A percentile compares a stretch with the other conserved stretches of the same genome.
phyloP scores from a whole-genome alignment of 768 basidiomycete species.

The Xerocomellus dryophilus region DNA sequence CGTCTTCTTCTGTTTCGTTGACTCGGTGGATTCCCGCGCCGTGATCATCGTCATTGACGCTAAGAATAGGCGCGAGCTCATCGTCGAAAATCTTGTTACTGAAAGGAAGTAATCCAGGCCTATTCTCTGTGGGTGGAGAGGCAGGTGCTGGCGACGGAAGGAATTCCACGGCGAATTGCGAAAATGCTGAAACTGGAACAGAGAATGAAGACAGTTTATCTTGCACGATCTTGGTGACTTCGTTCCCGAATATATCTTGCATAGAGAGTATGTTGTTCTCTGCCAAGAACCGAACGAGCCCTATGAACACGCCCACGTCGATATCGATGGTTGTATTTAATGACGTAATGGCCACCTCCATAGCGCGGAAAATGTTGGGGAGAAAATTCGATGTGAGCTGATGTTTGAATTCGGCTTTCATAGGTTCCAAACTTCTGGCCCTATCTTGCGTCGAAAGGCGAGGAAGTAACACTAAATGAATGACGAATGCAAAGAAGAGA shows the following conservation, averaged over 20 bases:
- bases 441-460: constrained; percentile 39
- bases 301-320: constrained; percentile 51
- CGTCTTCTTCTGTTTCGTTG: constrained; percentile 13
- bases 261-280: constrained; percentile 19
- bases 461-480: constrained; percentile 40
- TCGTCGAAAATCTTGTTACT: constrained; percentile 42
- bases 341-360: constrained; percentile 26
- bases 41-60: constrained; percentile 2
- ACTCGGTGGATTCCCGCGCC: constrained; percentile 3
- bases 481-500: constrained; percentile 38
- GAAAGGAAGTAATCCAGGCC: constrained; percentile 37
- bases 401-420: constrained; percentile 29
- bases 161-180: constrained; percentile 18
- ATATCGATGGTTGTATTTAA: constrained; percentile 39
- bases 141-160: constrained; percentile 6
- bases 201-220: constrained; percentile 20
- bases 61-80: constrained; percentile 36
- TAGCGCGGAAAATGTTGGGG: constrained; percentile 35
- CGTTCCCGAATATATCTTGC: constrained; percentile 29
- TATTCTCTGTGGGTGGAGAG: neutral
- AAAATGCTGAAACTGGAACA: constrained; percentile 19
- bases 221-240: constrained; percentile 22
- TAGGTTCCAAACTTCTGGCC: constrained; percentile 31
- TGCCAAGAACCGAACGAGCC: constrained; percentile 41
- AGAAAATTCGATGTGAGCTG: constrained; percentile 41